Evolutionary conservation across 139 green algal species (phyloP).

Genomic region (Desmodesmus armatus): DNA sequence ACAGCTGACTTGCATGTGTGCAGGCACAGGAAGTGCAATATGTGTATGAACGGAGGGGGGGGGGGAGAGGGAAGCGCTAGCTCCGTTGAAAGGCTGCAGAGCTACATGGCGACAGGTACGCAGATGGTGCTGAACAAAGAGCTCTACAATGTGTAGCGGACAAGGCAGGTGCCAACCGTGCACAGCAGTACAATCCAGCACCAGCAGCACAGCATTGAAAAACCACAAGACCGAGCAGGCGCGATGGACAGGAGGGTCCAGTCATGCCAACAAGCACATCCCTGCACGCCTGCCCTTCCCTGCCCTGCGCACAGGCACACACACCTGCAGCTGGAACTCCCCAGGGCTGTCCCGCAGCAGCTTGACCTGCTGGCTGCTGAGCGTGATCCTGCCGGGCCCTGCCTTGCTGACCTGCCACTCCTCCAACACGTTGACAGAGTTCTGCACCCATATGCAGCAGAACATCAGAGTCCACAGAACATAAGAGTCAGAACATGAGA

Average conservation of each 20-base stretch:
- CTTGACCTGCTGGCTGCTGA: slow-evolving; percentile 31
- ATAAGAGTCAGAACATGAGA: too few species aligned
- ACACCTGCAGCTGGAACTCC: slow-evolving; percentile 51
- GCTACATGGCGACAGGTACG: too few species aligned
- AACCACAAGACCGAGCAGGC: too few species aligned
- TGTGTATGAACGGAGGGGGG: too few species aligned
- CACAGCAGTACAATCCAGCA: background rate
- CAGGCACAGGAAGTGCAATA: too few species aligned
- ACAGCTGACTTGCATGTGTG: too few species aligned
- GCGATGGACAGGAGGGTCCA: background rate
- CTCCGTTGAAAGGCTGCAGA: too few species aligned
- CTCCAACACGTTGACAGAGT: background rate
- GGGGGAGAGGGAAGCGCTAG: background rate
- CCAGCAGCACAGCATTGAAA: background rate
- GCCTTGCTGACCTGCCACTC: background rate
- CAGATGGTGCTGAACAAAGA: too few species aligned
- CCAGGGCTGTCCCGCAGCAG: background rate
- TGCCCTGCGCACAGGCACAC: background rate
- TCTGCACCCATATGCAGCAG: too few species aligned
- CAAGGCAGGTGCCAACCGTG: too few species aligned
- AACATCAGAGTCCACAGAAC: too few species aligned
- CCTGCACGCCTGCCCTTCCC: background rate
- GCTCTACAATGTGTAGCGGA: too few species aligned
- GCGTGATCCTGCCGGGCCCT: slow-evolving; percentile 25
- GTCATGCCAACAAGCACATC: background rate